Percentiles rank a stretch among this genome's conserved stretches.
These are phyloP conservation scores for Brettanomyces custersianus DNA, from an alignment of 805 yeast species.

Conservation along the genomic window DNA sequence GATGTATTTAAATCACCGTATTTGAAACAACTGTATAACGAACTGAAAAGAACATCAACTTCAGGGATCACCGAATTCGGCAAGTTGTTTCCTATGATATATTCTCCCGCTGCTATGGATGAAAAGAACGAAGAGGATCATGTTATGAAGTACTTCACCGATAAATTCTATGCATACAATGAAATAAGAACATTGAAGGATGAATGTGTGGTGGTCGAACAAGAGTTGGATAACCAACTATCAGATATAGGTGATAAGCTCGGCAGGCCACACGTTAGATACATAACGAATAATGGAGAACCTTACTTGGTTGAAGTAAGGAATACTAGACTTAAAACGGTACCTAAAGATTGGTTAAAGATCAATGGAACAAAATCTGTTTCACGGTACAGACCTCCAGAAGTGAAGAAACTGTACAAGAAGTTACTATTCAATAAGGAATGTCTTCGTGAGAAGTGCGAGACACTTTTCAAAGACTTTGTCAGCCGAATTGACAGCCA, in stretches of 20 bases:
- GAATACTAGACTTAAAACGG: constrained; percentile 40
- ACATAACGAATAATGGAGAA: constrained; percentile 48
- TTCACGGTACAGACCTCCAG: constrained; percentile 66
- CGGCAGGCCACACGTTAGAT: constrained; percentile 49
- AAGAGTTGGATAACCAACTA: constrained; percentile 46
- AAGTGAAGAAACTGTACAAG: constrained; percentile 40
- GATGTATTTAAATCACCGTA: constrained; percentile 14
- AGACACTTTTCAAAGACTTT: constrained; percentile 36
- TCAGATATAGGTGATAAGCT: constrained; percentile 32
- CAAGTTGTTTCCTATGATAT: constrained; percentile 39
- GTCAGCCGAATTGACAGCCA: constrained; percentile 29
- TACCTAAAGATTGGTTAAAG: constrained; percentile 75
- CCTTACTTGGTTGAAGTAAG: constrained; percentile 73
- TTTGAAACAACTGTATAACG: constrained; percentile 6
- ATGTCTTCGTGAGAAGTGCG: constrained; percentile 34
- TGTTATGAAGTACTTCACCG: constrained; percentile 31
- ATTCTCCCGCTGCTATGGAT: constrained; percentile 42
- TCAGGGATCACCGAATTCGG: constrained; percentile 20
- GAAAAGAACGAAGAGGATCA: constrained; percentile 33
- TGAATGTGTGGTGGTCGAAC: constrained; percentile 35
- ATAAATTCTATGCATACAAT: constrained; percentile 30
- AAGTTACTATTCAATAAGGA: constrained; percentile 55
- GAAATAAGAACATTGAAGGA: constrained; percentile 31
- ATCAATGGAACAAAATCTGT: constrained; percentile 61
- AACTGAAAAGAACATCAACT: background rate